Evolutionary conservation across 2,329 filamentous ascomycete genomes (phyloP).

Genomic region (Blumeria hordei): DNA sequence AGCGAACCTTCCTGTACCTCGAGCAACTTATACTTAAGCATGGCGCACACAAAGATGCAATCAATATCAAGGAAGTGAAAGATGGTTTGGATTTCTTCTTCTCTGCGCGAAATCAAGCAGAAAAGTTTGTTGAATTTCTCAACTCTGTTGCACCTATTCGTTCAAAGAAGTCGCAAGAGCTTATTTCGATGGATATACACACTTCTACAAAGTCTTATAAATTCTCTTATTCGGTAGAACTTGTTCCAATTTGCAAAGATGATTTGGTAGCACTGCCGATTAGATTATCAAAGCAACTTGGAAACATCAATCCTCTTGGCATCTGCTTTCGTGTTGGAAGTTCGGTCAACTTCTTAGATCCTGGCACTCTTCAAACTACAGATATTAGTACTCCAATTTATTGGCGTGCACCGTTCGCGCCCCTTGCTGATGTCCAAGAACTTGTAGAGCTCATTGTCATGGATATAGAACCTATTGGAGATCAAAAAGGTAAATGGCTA

Average conservation of each 20-base stretch:
- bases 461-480: slow-evolving; percentile 65
- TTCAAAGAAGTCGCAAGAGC: slow-evolving; percentile 66
- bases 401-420: slow-evolving; percentile 72
- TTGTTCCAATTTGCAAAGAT: slow-evolving; percentile 92
- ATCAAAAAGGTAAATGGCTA: slow-evolving; percentile 55
- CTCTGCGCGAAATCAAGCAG: slow-evolving; percentile 66
- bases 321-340: slow-evolving; percentile 80
- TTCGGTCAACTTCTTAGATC: slow-evolving; percentile 70
- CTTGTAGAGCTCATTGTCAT: slow-evolving; percentile 85
- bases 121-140: slow-evolving; percentile 80
- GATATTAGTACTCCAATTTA: slow-evolving; percentile 66
- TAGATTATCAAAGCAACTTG: slow-evolving; percentile 62
- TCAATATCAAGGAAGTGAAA: slow-evolving; percentile 94
- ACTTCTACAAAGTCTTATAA: slow-evolving; percentile 85
- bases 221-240: slow-evolving; percentile 69
- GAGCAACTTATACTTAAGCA: slow-evolving; percentile 95
- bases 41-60: slow-evolving; percentile 69
- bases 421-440: slow-evolving; percentile 62
- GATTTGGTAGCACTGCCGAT: slow-evolving; percentile 86
- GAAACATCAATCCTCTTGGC: slow-evolving; percentile 70
- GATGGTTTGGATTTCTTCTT: slow-evolving; percentile 96
- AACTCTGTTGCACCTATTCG: slow-evolving; percentile 57
- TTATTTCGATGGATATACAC: slow-evolving; percentile 84
- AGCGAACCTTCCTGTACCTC: slow-evolving; percentile 60
- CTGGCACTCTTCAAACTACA: slow-evolving; percentile 70